Percentiles rank a stretch among this genome's conserved stretches.
phyloP scores from a whole-genome alignment of 164 flowering plant species.

The Annona cherimola region DNA sequence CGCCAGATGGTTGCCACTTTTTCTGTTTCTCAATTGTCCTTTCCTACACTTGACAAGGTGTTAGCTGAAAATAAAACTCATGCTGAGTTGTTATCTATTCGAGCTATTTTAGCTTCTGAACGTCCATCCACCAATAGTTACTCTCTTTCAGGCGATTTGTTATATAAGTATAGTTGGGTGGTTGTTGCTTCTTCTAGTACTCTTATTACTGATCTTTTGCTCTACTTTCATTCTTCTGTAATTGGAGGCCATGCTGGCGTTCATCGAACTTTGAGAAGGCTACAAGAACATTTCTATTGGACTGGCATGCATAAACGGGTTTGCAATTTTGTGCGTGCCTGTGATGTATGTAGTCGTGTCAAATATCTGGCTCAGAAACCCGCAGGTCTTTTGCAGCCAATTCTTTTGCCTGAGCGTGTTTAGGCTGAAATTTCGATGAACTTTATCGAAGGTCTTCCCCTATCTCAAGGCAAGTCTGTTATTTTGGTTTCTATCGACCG shows the following conservation, averaged over 20 bases:
- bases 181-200: too few relatives aligned
- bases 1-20: not conserved
- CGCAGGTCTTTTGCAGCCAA: not conserved
- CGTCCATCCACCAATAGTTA: not conserved
- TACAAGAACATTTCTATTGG: not conserved
- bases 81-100: not conserved
- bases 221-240: too few relatives aligned
- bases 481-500: slow-evolving; percentile 1
- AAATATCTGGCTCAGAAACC: not conserved
- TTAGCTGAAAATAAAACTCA: not conserved
- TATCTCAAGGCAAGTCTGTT: not conserved
- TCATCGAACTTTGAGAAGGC: not conserved
- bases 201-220: too few relatives aligned
- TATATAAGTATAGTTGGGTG: not conserved
- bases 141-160: not conserved
- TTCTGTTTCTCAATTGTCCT: not conserved
- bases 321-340: not conserved
- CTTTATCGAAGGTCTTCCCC: slow-evolving; percentile 1
- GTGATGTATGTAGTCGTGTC: not conserved
- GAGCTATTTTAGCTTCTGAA: not conserved
- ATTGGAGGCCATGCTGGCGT: not conserved
- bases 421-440: slow-evolving; percentile 6
- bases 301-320: not conserved
- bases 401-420: not conserved
- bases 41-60: not conserved